These are phyloP conservation scores for Suhomyces xylopsoci DNA, from an alignment of 805 yeast species.

Conservation along the genomic window DNA sequence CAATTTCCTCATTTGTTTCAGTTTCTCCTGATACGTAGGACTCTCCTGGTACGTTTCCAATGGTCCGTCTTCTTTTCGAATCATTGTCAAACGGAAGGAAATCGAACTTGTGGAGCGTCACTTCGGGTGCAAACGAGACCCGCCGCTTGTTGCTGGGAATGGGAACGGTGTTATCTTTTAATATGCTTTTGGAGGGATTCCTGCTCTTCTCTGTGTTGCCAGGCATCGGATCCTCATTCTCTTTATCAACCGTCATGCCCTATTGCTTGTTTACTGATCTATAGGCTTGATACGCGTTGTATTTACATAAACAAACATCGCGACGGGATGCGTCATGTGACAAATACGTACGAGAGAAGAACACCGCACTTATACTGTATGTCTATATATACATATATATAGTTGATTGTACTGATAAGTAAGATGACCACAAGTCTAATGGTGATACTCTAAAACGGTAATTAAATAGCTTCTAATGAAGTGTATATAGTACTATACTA, in stretches of 20 bases:
- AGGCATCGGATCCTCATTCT: slow-evolving; percentile 3
- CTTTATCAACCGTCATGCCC: slow-evolving; percentile 1
- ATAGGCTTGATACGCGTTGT: slow-evolving; percentile 3
- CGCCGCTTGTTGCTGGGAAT: slow-evolving; percentile 39
- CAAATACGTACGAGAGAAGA: background rate
- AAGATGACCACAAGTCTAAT: too few species aligned
- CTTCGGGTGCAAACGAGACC: slow-evolving; percentile 77
- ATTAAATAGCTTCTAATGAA: too few species aligned
- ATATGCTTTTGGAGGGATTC: slow-evolving; percentile 18
- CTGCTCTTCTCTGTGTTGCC: slow-evolving; percentile 6
- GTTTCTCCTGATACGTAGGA: background rate
- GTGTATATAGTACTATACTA: too few species aligned
- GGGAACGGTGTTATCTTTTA: slow-evolving; percentile 23
- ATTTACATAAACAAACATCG: background rate
- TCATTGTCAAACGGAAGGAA: slow-evolving; percentile 22
- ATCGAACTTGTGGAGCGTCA: slow-evolving; percentile 58
- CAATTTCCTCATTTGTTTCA: background rate
- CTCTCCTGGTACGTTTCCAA: slow-evolving; percentile 16
- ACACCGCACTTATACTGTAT: too few species aligned
- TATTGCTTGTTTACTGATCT: background rate
- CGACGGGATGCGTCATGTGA: background rate
- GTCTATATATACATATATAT: too few species aligned
- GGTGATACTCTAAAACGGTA: too few species aligned
- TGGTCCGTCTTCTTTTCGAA: slow-evolving; percentile 25
- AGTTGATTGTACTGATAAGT: too few species aligned